phyloP scores from a whole-genome alignment of 2,329 filamentous ascomycete genomes.

The Chaetomium sp. region DNA sequence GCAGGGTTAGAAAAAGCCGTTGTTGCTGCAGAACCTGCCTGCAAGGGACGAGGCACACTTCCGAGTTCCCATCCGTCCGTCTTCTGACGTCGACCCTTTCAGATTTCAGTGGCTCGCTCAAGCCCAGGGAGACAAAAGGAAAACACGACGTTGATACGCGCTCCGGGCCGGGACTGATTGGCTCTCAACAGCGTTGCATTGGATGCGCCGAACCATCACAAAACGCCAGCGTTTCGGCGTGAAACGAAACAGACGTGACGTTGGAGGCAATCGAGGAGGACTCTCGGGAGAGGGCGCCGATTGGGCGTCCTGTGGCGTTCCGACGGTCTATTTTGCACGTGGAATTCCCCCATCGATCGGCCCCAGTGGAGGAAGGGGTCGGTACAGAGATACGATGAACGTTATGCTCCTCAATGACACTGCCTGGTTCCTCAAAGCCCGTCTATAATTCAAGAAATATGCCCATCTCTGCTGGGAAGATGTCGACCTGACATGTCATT shows the following conservation, averaged over 20 bases:
- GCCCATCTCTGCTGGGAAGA: too few species aligned
- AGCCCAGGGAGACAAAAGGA: too few species aligned
- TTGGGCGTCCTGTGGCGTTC: neutral
- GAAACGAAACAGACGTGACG: constrained; percentile 18
- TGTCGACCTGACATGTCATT: too few species aligned
- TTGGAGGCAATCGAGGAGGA: neutral
- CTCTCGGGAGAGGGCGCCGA: neutral
- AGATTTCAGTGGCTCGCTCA: too few species aligned
- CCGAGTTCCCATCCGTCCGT: neutral
- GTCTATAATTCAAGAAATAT: too few species aligned
- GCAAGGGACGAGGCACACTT: constrained; percentile 20
- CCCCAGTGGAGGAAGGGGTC: too few species aligned
- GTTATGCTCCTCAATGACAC: too few species aligned
- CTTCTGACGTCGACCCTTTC: too few species aligned
- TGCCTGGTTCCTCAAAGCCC: too few species aligned
- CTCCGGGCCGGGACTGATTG: constrained; percentile 5
- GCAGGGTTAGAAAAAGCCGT: constrained; percentile 5
- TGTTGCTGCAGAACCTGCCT: constrained; percentile 15
- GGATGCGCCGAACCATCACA: constrained; percentile 8
- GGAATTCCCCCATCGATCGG: neutral
- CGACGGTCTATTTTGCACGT: neutral
- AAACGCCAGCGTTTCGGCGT: constrained; percentile 10
- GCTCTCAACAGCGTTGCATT: neutral
- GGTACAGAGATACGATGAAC: too few species aligned
- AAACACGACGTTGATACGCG: too few species aligned